Base-by-base conservation (phyloP, 2,329 filamentous ascomycete genomes). In the Penicillium sp. region DNA sequence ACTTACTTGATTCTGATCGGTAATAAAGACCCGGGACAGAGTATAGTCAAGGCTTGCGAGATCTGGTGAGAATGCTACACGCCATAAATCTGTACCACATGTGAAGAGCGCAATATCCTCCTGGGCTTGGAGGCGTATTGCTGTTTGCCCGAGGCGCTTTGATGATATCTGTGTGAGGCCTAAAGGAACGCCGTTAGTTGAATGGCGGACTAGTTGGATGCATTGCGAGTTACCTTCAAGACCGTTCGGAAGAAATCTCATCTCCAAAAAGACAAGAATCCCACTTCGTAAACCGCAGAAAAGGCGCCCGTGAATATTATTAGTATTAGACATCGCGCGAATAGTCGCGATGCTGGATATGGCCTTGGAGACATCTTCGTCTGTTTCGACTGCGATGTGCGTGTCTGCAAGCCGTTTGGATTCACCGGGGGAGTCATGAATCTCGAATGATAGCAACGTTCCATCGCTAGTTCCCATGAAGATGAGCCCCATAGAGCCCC, bases 201-300 rank as follows among this genome's bases (percentile, higher is more conserved):
- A 16, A 43, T 18, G 11, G 38, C 32, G 16, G 6, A 27, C n/a
- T 7, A 50, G 34, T 13, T 8, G 21, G 5, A 14, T 21, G 43
- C 2, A 41, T 18, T 11, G 31, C 32, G 13, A 47, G 61, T 34
- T 66, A 74, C 72, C 63, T n/a, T 39, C 7, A 4, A 8, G 5
- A 31, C 40, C 16, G 22, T 36, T 16, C 9, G 10, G 3, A 16
- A 21, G 9, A 14, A 32, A 27, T 5, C 62, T 63, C 34, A 77
- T 48, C 29, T 70, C 64, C 40, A 76, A 67, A 13, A 71, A 67
- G 16, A 78, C 61, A 41, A 80, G 59, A 47, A 70, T 70, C 34
- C 78, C 78, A 58, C 74, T 75, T 36, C 78, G 74, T 44, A 80
- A 67, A 10, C 78, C 78, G 58, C 77, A 80, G 11, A 80, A 67